Percentiles rank a stretch among this genome's conserved stretches.
These are phyloP conservation scores for Miscanthus lutarioriparius DNA, from an alignment of 176 grass and related monocot genomes.

Conservation along the genomic window DNA sequence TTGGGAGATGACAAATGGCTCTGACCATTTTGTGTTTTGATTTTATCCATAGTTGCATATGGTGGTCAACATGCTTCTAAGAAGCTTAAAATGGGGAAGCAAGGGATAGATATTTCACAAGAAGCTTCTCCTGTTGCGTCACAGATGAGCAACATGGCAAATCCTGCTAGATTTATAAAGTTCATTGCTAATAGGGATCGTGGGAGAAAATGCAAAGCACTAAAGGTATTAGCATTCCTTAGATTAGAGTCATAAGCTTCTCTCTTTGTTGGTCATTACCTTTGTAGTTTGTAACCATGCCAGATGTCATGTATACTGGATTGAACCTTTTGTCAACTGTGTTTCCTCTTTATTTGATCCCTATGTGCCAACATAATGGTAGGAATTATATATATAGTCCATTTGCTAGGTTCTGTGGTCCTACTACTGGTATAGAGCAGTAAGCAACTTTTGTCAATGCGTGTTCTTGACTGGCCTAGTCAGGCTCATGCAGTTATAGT, in stretches of 20 bases:
- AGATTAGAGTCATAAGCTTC: conserved; percentile 12
- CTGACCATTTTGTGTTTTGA: conserved; percentile 38
- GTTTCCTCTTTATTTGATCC: conserved; percentile 21
- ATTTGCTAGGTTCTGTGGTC: conserved; percentile 6
- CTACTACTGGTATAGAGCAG: conserved; percentile 15
- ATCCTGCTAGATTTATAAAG: conserved; percentile 78
- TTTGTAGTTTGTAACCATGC: conserved; percentile 9
- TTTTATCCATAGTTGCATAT: conserved; percentile 52
- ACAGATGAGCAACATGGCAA: conserved; percentile 83
- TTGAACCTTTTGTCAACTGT: neutral
- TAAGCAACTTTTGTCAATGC: conserved; percentile 6
- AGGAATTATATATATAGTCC: neutral
- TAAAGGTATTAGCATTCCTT: conserved; percentile 47
- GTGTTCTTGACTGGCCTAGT: conserved; percentile 1
- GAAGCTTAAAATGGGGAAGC: conserved; percentile 72
- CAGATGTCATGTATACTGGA: neutral
- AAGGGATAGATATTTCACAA: conserved; percentile 51
- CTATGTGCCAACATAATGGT: neutral
- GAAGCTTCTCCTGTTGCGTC: conserved; percentile 68
- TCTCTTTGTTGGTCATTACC: conserved; percentile 10
- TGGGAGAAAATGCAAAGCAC: conserved; percentile 67
- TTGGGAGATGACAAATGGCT: conserved; percentile 33
- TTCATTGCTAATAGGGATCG: conserved; percentile 74
- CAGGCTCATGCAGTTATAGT: conserved; percentile 20
- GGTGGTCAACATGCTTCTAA: conserved; percentile 76